A percentile compares a stretch with the other conserved stretches of the same genome.
phyloP scores from a whole-genome alignment of 2,329 filamentous ascomycete genomes.

The Emmonsiellopsis sp. region DNA sequence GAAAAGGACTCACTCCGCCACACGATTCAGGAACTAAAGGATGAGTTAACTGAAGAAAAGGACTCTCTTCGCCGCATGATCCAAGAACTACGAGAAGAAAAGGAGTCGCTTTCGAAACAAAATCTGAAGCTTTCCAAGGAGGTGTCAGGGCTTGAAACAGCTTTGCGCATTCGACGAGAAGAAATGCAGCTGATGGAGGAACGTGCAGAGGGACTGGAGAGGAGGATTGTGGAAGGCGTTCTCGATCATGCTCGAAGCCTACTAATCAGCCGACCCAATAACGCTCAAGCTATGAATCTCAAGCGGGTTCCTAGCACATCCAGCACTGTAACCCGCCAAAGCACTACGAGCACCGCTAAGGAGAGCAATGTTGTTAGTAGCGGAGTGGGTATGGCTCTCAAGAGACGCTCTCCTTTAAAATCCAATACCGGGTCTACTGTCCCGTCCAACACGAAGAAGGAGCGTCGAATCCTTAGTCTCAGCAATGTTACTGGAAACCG shows the following conservation, averaged over 20 bases:
- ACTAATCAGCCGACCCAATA: conserved; percentile 66
- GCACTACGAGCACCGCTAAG: conserved; percentile 25
- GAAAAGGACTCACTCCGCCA: conserved; percentile 56
- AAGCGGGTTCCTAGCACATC: conserved; percentile 43
- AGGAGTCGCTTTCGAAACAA: conserved; percentile 64
- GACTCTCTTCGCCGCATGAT: conserved; percentile 54
- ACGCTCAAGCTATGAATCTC: conserved; percentile 39
- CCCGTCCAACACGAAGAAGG: conserved; percentile 41
- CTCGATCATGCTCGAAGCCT: conserved; percentile 85
- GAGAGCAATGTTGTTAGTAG: conserved; percentile 31
- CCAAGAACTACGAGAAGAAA: conserved; percentile 35
- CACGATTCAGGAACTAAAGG: conserved; percentile 41
- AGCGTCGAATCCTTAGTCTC: conserved; percentile 77
- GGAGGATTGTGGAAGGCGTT: conserved; percentile 86
- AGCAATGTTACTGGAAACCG: conserved; percentile 78
- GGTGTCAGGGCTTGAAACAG: conserved; percentile 83
- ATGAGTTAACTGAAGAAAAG: conserved; percentile 45
- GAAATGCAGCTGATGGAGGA: conserved; percentile 86
- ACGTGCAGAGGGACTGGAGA: conserved; percentile 80
- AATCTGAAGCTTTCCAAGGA: conserved; percentile 76
- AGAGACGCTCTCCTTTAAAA: conserved; percentile 41
- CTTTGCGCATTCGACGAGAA: conserved; percentile 77
- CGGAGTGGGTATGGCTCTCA: conserved; percentile 40
- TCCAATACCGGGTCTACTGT: conserved; percentile 34
- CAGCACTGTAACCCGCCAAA: conserved; percentile 30